Conservation (phyloP, 2,329 filamentous ascomycete species). For the Monosporascus sp. region DNA sequence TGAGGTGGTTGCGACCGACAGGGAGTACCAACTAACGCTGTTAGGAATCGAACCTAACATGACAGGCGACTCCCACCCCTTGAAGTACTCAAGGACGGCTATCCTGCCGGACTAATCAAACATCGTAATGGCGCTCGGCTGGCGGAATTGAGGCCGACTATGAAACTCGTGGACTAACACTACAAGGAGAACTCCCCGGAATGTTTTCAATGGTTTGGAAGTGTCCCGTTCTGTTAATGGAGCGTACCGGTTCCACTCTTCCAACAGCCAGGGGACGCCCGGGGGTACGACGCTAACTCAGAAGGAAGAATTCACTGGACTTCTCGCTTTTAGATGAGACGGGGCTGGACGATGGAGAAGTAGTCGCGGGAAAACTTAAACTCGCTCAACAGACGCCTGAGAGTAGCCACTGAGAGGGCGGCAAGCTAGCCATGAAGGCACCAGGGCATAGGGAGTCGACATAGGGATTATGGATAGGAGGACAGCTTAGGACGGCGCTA, state of each 20-base stretch:
- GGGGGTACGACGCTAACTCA: background rate
- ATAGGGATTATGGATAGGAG: too few relatives aligned
- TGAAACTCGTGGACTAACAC: background rate
- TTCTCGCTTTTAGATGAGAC: background rate
- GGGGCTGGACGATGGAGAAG: background rate
- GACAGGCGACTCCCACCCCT: too few relatives aligned
- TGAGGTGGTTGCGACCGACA: too few relatives aligned
- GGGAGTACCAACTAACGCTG: too few relatives aligned
- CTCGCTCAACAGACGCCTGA: background rate
- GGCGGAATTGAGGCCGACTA: too few relatives aligned
- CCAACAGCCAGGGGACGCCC: background rate
- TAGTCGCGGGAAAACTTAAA: background rate
- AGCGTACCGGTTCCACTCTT: background rate
- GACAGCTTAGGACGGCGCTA: too few relatives aligned
- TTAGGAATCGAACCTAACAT: too few relatives aligned
- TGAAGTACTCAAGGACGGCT: too few relatives aligned
- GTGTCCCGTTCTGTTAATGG: background rate
- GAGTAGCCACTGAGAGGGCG: background rate
- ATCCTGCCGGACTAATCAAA: too few relatives aligned
- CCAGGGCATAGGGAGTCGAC: too few relatives aligned
- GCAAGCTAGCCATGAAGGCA: background rate
- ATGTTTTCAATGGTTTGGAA: background rate
- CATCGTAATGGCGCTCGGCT: too few relatives aligned
- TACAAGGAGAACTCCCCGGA: background rate
- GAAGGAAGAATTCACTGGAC: background rate